Conservation (phyloP, 805 yeast species). For the Kluyveromyces lactis region DNA sequence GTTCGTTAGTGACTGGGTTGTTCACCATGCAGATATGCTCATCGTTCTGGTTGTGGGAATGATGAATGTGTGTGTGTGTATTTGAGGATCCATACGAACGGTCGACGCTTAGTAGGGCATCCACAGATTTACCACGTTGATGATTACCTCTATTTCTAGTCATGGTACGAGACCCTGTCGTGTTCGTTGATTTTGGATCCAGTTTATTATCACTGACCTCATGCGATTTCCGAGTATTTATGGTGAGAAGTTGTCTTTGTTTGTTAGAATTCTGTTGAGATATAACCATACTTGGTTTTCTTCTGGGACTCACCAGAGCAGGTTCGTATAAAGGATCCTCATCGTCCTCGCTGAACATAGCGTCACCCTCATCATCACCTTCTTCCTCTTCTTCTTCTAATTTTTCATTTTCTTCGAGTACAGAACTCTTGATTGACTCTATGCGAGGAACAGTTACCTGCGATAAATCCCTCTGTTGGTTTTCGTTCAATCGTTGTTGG, state of each 20-base stretch:
- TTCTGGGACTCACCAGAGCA: not conserved
- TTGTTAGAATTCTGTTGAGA: not conserved
- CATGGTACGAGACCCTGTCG: not conserved
- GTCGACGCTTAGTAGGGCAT: not conserved
- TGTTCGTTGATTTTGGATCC: no score
- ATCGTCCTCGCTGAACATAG: conserved; percentile 3
- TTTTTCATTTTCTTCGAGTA: no score
- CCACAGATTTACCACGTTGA: not conserved
- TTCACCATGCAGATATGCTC: conserved; percentile 16
- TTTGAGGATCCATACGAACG: not conserved
- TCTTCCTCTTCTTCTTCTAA: conserved; percentile 1
- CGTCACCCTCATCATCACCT: conserved; percentile 3
- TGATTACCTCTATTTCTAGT: not conserved
- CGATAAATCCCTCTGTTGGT: not conserved
- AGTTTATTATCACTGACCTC: no score
- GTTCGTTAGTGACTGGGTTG: conserved; percentile 22
- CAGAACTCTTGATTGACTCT: no score
- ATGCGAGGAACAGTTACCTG: no score
- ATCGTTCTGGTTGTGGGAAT: conserved; percentile 5
- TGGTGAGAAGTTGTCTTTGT: not conserved
- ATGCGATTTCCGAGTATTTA: not conserved
- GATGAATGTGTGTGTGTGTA: not conserved
- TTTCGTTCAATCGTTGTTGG: not conserved
- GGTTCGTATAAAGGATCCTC: conserved; percentile 4
- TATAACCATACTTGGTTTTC: conserved; percentile 4